phyloP scores from a whole-genome alignment of 176 grass and related monocot genomes.

The Bothriochloa decipiens region DNA sequence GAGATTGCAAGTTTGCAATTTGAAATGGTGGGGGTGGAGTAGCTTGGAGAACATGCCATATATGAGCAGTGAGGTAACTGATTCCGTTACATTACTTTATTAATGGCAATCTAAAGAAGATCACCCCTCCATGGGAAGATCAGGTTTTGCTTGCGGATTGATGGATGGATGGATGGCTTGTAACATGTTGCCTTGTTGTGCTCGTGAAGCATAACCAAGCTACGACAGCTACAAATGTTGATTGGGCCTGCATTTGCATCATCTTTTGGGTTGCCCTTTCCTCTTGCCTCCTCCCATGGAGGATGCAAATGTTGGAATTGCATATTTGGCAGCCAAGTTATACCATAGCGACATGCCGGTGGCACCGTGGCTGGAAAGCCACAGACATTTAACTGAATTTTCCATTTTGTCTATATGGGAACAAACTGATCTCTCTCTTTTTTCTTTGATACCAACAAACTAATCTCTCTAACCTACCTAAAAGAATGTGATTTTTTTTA shows the following conservation, averaged over 20 bases:
- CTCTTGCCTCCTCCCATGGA: slow-evolving; percentile 23
- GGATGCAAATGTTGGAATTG: background rate
- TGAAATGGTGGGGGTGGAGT: slow-evolving; percentile 16
- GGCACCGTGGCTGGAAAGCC: background rate
- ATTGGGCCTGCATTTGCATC: background rate
- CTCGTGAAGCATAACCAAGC: slow-evolving; percentile 27
- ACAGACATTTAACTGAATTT: too few species aligned
- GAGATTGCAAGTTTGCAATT: background rate
- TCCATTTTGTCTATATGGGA: too few species aligned
- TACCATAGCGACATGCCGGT: background rate
- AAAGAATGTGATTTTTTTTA: too few species aligned
- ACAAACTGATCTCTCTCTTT: too few species aligned
- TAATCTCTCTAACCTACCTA: too few species aligned
- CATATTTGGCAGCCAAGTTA: slow-evolving; percentile 23
- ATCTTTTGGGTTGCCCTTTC: slow-evolving; percentile 12
- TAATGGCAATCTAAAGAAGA: background rate
- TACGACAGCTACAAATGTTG: background rate
- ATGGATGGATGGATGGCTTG: slow-evolving; percentile 26
- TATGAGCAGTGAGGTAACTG: background rate
- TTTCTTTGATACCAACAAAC: too few species aligned
- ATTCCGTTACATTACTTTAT: background rate
- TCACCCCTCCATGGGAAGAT: background rate
- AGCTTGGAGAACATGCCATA: slow-evolving; percentile 44
- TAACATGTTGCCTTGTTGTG: too few species aligned
- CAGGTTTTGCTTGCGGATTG: slow-evolving; percentile 26